Evolutionary conservation across 148 eudicot genomes (phyloP), one percentile per base, ranked within the genome.

Genomic region (Limonium bicolor): DNA sequence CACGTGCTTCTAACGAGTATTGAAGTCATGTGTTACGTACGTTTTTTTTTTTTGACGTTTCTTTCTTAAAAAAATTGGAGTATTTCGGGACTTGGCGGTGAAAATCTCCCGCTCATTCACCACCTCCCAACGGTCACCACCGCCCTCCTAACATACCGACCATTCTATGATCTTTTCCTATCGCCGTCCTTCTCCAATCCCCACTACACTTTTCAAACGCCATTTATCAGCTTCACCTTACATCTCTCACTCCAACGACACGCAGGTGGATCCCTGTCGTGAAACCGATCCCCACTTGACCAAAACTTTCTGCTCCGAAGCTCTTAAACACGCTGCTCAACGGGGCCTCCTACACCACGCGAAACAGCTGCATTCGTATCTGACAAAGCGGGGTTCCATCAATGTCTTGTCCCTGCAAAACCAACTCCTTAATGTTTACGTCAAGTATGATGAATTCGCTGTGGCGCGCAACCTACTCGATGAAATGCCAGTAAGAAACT

Each of bases 401-500:
- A 25, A 48, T 21, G 50, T 38, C 1, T 27, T 68, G 38, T 61
- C 69, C 2, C 29, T 73, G 57, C 64, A 65, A 47, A 73, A 70
- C 38, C 76, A 65, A 16, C 54, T 73, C 7, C 42, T 77, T n/a
- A 31, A 58, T 54, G 36, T 43, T 18, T 76, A 81, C 47, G 62
- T 58, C 0, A 77, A 58, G 31, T 67, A 77, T 26, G 40, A 65
- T 25, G 56, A 54, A 34, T n/a, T 56, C 21, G 2, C 18, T 18
- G 55, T 51, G 32, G 76, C 58, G 3, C 36, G 29, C 54, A 50
- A 65, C 36, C 9, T 81, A 78, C 73, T 81, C 10, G 92, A 73
- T 32, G 80, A 73, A 77, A 70, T 77, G 78, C 63, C 25, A 43
- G 66, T 38, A 32, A 70, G 64, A 56, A 68, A 77, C 44, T 45